These are phyloP conservation scores for Suillus bovinus DNA, from an alignment of 768 basidiomycete species.

Conservation along the genomic window DNA sequence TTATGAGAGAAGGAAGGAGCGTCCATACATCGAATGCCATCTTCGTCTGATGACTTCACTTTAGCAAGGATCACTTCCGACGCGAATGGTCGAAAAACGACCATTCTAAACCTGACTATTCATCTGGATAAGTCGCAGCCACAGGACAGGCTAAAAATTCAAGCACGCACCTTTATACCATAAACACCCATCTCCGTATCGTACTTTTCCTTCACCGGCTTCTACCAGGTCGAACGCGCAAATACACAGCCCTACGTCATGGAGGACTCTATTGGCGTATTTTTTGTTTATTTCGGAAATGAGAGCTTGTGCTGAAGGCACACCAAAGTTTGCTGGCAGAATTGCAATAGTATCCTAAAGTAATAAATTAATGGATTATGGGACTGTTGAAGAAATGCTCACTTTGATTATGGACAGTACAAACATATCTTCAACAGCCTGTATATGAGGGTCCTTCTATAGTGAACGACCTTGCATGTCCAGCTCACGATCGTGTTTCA, in stretches of 20 bases:
- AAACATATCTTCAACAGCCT: conserved; percentile 38
- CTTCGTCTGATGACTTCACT: conserved; percentile 83
- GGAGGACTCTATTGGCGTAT: conserved; percentile 89
- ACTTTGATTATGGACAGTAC: conserved; percentile 48
- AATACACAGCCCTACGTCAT: conserved; percentile 90
- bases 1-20: not conserved
- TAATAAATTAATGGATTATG: not conserved
- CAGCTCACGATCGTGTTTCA: too few species aligned
- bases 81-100: conserved; percentile 88
- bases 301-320: conserved; percentile 76
- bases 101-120: conserved; percentile 83
- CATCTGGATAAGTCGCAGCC: not conserved
- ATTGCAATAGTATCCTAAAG: conserved; percentile 86
- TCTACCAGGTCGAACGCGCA: conserved; percentile 86
- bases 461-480: too few species aligned
- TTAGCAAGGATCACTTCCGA: conserved; percentile 90
- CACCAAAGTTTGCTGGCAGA: conserved; percentile 83
- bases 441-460: not conserved
- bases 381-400: not conserved
- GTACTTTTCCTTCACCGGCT: conserved; percentile 87
- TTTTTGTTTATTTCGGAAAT: conserved; percentile 90
- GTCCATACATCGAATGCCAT: conserved; percentile 77
- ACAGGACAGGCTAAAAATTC: not conserved
- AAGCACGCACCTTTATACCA: conserved; percentile 83
- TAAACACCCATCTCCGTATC: conserved; percentile 92